Percentiles rank a stretch among this genome's conserved stretches.
Conservation (phyloP, 805 yeast genomes). For the Sugiyamaella qingdaonensis region DNA sequence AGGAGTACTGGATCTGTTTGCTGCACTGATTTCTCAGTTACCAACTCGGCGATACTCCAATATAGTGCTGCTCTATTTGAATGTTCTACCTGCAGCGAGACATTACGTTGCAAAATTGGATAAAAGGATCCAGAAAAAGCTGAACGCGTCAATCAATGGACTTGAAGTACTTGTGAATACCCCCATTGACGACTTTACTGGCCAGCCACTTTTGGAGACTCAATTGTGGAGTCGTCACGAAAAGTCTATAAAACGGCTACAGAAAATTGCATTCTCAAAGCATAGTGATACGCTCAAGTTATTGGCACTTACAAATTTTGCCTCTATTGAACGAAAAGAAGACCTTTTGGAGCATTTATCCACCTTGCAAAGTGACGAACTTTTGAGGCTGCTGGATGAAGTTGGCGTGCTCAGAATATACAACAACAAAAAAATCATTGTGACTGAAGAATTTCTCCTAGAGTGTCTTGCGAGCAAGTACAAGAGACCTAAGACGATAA, state of each 20-base stretch:
- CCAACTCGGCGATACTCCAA: slow-evolving; percentile 40
- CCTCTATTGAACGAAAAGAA: slow-evolving; percentile 19
- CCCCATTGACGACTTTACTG: slow-evolving; percentile 43
- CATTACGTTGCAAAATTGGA: not conserved
- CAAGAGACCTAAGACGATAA: slow-evolving; percentile 1
- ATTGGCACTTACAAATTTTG: slow-evolving; percentile 28
- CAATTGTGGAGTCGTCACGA: slow-evolving; percentile 15
- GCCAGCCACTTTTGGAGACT: slow-evolving; percentile 25
- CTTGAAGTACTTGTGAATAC: slow-evolving; percentile 28
- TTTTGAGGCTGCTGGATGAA: slow-evolving; percentile 11
- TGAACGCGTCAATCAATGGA: slow-evolving; percentile 21
- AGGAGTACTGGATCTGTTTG: slow-evolving; percentile 27
- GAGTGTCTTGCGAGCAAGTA: slow-evolving; percentile 21
- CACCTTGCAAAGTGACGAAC: slow-evolving; percentile 19
- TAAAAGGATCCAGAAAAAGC: not conserved
- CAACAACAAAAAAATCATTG: slow-evolving; percentile 1
- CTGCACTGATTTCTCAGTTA: slow-evolving; percentile 35
- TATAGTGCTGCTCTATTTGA: slow-evolving; percentile 30
- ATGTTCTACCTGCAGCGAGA: slow-evolving; percentile 19
- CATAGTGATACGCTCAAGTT: slow-evolving; percentile 24
- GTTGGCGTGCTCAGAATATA: not conserved
- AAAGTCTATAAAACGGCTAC: slow-evolving; percentile 23
- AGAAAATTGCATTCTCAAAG: slow-evolving; percentile 22
- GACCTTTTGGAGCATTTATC: slow-evolving; percentile 25
- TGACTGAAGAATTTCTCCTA: slow-evolving; percentile 15